These are phyloP conservation scores for Iberis amara DNA, from an alignment of 441 rosid species.

Conservation along the genomic window DNA sequence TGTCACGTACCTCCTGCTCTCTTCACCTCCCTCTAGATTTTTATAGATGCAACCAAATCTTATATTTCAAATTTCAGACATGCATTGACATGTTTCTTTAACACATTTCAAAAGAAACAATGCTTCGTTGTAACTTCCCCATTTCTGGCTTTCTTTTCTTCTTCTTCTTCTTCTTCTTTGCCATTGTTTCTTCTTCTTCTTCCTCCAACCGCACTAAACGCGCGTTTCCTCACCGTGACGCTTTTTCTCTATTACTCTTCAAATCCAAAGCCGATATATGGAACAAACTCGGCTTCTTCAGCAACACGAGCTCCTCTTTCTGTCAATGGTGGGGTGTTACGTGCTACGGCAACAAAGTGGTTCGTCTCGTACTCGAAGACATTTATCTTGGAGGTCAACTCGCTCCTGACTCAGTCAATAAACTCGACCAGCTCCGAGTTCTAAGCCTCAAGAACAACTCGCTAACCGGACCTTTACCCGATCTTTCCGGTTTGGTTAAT, in stretches of 20 bases:
- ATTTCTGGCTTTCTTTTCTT: slow-evolving; percentile 21
- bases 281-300: slow-evolving; percentile 40
- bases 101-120: slow-evolving; percentile 17
- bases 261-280: slow-evolving; percentile 64
- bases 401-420: slow-evolving; percentile 51
- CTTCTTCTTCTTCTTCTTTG: slow-evolving; percentile 22
- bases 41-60: slow-evolving; percentile 15
- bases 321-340: slow-evolving; percentile 79
- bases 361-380: slow-evolving; percentile 52
- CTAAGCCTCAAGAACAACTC: slow-evolving; percentile 74
- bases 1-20: slow-evolving; percentile 39
- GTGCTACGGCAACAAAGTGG: slow-evolving; percentile 54
- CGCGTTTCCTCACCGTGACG: slow-evolving; percentile 36
- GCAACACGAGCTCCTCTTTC: slow-evolving; percentile 37
- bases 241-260: slow-evolving; percentile 59
- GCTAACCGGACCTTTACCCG: slow-evolving; percentile 68
- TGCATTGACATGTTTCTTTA: slow-evolving; percentile 19
- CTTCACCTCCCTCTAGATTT: slow-evolving; percentile 23
- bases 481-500: slow-evolving; percentile 55
- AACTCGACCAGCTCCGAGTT: slow-evolving; percentile 81
- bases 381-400: slow-evolving; percentile 60
- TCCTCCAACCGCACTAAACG: slow-evolving; percentile 28
- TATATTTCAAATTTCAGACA: slow-evolving; percentile 17
- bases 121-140: slow-evolving; percentile 28
- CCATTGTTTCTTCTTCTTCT: slow-evolving; percentile 24